Evolutionary conservation across 306 rosid genomes (phyloP), one percentile per base, ranked within the genome.

Genomic region (Arachis hypogaea): DNA sequence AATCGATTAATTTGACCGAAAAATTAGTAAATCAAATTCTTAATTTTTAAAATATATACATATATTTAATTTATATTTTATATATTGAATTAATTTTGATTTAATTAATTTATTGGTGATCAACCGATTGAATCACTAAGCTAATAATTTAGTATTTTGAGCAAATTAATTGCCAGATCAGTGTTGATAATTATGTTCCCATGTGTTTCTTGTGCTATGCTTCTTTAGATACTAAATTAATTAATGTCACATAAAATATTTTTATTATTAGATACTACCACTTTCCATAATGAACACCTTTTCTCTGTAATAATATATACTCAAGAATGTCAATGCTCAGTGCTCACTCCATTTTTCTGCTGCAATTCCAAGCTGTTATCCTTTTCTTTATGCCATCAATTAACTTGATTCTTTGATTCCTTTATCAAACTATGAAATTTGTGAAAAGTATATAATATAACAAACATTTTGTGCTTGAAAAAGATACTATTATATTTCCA

Each of bases 141-240:
- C 28, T 22, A 22, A 22, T 22, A 22, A 22, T 22, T 22, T 22
- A 22, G 28, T 22, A 22, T 22, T 22, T 22, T 22, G 0, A 22
- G 28, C 0, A 22, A 22, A 22, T 22, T 22, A 22, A 22, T 22
- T 22, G 28, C 28, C 22, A 18, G 22, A 18, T 18, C 22, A 18
- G 22, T 18, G 22, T 22, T 22, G 28, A 22, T 22, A 22, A 22
- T 22, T 22, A 22, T 22, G 28, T 22, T 22, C 22, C 28, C 44
- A 66, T 47, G 58, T 29, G 54, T 66, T 66, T 30, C 76, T 57
- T 70, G 45, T 29, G 44, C 1, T 56, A 42, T 70, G 54, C 4
- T 69, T 22, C 41, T 41, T 70, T 47, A 70, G 28, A 57, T 59
- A 10, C 3, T 9, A 12, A 33, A 10, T 6, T 9, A 12, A 28